phyloP scores from a whole-genome alignment of 2,329 filamentous ascomycete species.

The Fusarium sp. region DNA sequence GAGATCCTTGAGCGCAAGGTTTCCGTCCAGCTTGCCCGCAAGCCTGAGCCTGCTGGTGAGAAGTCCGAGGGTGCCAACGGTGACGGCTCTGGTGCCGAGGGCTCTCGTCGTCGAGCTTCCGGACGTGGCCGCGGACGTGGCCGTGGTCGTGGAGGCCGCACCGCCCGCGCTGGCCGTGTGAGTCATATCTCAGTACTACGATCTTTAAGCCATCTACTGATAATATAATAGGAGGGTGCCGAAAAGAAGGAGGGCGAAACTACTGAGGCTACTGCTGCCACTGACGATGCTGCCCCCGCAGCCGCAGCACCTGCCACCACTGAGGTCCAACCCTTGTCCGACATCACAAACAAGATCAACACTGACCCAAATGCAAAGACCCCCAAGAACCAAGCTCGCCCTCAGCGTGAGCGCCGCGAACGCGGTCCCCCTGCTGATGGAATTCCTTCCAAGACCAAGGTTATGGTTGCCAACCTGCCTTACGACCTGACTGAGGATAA shows the following conservation, averaged over 20 bases:
- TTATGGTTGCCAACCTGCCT: slow-evolving; percentile 99
- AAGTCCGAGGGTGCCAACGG: slow-evolving; percentile 80
- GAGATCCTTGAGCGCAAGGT: slow-evolving; percentile 99
- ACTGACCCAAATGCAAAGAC: slow-evolving; percentile 72
- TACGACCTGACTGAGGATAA: slow-evolving; percentile 98
- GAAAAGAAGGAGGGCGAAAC: slow-evolving; percentile 61
- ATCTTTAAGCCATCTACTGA: slow-evolving; percentile 16
- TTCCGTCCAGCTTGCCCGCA: slow-evolving; percentile 97
- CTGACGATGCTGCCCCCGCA: slow-evolving; percentile 60
- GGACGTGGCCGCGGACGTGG: slow-evolving; percentile 76
- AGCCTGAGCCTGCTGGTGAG: slow-evolving; percentile 87
- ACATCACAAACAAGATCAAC: slow-evolving; percentile 69
- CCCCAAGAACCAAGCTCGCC: slow-evolving; percentile 65
- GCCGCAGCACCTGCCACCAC: slow-evolving; percentile 59
- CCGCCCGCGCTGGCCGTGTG: slow-evolving; percentile 67
- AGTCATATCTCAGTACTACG: slow-evolving; percentile 32
- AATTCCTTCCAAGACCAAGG: slow-evolving; percentile 98
- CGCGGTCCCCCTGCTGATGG: slow-evolving; percentile 97
- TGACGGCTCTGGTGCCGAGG: slow-evolving; percentile 78
- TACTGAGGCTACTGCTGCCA: slow-evolving; percentile 54
- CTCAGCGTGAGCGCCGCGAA: slow-evolving; percentile 75
- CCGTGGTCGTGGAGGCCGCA: slow-evolving; percentile 75
- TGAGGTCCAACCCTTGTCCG: slow-evolving; percentile 70
- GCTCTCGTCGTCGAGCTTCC: slow-evolving; percentile 70
- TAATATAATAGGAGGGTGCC: slow-evolving; percentile 47